Evolutionary conservation across 441 rosid species (phyloP), one percentile per base, ranked within the genome.

Genomic region (Pelargonium cotyledonis): DNA sequence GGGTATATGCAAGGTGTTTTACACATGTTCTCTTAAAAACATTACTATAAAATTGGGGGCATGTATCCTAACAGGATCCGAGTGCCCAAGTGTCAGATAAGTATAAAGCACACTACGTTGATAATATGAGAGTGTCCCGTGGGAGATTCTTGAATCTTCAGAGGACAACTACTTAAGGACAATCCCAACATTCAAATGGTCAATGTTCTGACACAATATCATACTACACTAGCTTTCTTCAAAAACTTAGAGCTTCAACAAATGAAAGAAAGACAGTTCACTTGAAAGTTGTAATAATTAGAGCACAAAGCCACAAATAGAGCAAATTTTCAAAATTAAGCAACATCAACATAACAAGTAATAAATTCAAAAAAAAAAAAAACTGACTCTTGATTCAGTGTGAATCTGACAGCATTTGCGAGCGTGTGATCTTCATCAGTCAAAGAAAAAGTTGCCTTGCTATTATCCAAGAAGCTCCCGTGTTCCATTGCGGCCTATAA

Each of bases 381-480:
- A 16, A 86, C 92, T 81, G 16, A 90, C 98, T 95, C 98, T 84
- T 95, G 99, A 83, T 92, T 90, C 80, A 95, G 79, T 67, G 87
- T 76, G 83, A 84, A 92, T 71, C 98, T 81, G 68, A 92, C 81
- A 49, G 96, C 76, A 72, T 90, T 92, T 8, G 96, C 98, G 21
- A 95, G 84, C 5, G 98, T 95, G 72, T 95, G 97, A 77, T 90
- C 98, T 74, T 92, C 98, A 19, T 87, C 90, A 0, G 83, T 67
- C 9, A 92, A 72, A 63, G 89, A 82, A 80, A 95, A 90, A 5
- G 99, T 79, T 41, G 93, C 93, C 31, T 73, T 77, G 55, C 82
- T 80, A 53, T 77, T 82, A 80, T 88, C 91, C 26, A 68, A 70
- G 40, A 82, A 79, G 40, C 87, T 83, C 10, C 86, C 84, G 51